Evolutionary conservation across 129 eudicot species (phyloP), one percentile per base, ranked within the genome.

Genomic region (Flaveria trinervia): DNA sequence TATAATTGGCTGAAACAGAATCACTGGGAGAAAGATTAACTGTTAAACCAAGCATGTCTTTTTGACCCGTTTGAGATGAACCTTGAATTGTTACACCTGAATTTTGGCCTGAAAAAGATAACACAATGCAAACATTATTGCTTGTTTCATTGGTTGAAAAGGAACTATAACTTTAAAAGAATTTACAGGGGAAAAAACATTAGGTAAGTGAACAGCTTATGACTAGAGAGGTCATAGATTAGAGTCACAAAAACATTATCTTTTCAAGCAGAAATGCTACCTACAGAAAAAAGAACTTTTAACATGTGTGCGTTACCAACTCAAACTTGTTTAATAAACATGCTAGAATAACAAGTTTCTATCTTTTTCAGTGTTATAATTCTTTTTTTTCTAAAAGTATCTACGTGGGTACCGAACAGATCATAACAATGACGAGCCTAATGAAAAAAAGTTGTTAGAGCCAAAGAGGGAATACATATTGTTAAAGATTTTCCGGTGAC

Each of bases 51-150:
- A 0, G 39, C 44, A 69, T 51, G 28, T 74, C 50, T 64, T 60
- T 65, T 81, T 69, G 72, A 70, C 84, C 78, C 13, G 82, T 51
- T 26, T 70, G 79, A 8, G 83, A 81, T 52, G 89, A 81, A 55
- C 84, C 81, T 5, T 73, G 84, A 59, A 79, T 36, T 43, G 46
- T 71, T 61, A 55, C 71, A 60, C 85, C 74, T 25, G 92, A 77
- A 65, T 81, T 86, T 74, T 90, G 70, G 12, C 96, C 98, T 80
- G 88, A 51, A 71, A 76, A 65, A 22, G 16, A 50, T 9, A 30
- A 17, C 71, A 39, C 17, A 61, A 56, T 6, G 20, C 48, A 23
- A 51, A 72, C 13, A 70, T 62, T 41, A 66, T 71, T 33, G 55
- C 68, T 54, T 43, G 14, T 51, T 41, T 55, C 76, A 50, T 7